A percentile compares a stretch with the other conserved stretches of the same genome.
phyloP scores from a whole-genome alignment of 768 basidiomycete genomes.

The Trametes maxima region DNA sequence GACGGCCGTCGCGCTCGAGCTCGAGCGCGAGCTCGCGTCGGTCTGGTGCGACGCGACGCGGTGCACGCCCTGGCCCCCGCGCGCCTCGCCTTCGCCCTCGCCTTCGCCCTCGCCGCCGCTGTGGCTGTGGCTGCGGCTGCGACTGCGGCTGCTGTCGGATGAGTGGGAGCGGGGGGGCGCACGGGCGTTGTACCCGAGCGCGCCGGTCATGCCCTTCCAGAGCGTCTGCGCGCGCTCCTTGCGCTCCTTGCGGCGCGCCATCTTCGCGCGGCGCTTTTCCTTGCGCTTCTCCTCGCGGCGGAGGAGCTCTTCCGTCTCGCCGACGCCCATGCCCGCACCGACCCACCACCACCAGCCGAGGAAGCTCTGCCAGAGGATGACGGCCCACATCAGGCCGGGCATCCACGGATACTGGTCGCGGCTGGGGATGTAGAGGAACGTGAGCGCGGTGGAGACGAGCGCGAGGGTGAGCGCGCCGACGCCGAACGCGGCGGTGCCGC shows the following conservation, averaged over 20 bases:
- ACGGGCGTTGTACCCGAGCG: conserved; percentile 35
- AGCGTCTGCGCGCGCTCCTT: conserved; percentile 56
- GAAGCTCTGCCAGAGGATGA: conserved; percentile 97
- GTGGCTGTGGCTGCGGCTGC: too few relatives aligned
- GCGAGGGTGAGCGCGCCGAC: conserved; percentile 83
- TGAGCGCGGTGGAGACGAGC: conserved; percentile 78
- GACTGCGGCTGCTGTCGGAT: conserved; percentile 15
- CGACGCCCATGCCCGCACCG: conserved; percentile 82
- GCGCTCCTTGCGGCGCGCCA: conserved; percentile 51
- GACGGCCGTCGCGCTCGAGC: not conserved
- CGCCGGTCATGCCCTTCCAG: conserved; percentile 60
- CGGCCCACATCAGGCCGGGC: conserved; percentile 84
- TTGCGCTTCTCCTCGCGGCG: conserved; percentile 55
- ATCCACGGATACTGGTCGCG: conserved; percentile 93
- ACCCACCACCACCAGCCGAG: conserved; percentile 99
- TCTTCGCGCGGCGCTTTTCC: conserved; percentile 45
- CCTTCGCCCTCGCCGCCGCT: too few relatives aligned
- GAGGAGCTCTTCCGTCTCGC: conserved; percentile 69
- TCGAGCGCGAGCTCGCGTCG: conserved; percentile 4
- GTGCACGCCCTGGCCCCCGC: not conserved
- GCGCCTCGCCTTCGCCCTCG: not conserved
- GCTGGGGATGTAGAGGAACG: conserved; percentile 82
- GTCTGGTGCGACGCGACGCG: conserved; percentile 6
- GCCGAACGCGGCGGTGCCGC: conserved; percentile 94
- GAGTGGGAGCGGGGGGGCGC: conserved; percentile 6